Evolutionary conservation across 2,329 filamentous ascomycete genomes (phyloP), one percentile per base, ranked within the genome.

Genomic region (Trichophyton schoenleinii): DNA sequence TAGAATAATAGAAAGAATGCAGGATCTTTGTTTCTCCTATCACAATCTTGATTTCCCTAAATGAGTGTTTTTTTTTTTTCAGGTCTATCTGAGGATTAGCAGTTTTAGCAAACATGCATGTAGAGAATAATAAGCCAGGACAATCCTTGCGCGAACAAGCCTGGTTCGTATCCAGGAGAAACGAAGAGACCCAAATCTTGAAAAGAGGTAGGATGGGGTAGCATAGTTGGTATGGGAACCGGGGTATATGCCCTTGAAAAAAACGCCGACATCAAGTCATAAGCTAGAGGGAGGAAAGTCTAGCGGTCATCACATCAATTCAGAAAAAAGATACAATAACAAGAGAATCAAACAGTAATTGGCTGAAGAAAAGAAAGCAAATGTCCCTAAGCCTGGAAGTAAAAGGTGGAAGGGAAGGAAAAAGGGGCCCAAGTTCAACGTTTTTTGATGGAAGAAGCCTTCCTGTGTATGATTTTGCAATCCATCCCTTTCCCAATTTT

Each of bases 11-110:
- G 20, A 36, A 13, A 28, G 34, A 15, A 55, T 55, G 49, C 18
- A 55, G 49, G 49, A 55, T 55, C 34, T 36, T 44, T 7, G 41
- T 15, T 8, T 55, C 49, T 55, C 49, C 49, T 31, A 7, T 55
- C 49, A 55, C 34, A 36, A n/a, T 55, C 49, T 55, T 55, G 49
- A 36, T 55, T 55, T 55, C 49, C 49, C 49, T 55, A 55, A 55
- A 55, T 55, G 49, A 55, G 49, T 55, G 18, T 55, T 55, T 36
- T 36, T 36, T 36, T 36, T 9, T 36, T 49, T 49, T 49, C n/a
- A 15, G 49, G 25, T 55, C 49, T 55, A 55, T 55, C 18, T 55
- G 49, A 53, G 22, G 49, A 34, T 28, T 15, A 34, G 28, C 13
- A 55, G 28, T n/a, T 44, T 18, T 13, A 34, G 49, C 31, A 55